Evolutionary conservation across 768 basidiomycete species (phyloP), one percentile per base, ranked within the genome.

Genomic region (Leccinum uliginosum): DNA sequence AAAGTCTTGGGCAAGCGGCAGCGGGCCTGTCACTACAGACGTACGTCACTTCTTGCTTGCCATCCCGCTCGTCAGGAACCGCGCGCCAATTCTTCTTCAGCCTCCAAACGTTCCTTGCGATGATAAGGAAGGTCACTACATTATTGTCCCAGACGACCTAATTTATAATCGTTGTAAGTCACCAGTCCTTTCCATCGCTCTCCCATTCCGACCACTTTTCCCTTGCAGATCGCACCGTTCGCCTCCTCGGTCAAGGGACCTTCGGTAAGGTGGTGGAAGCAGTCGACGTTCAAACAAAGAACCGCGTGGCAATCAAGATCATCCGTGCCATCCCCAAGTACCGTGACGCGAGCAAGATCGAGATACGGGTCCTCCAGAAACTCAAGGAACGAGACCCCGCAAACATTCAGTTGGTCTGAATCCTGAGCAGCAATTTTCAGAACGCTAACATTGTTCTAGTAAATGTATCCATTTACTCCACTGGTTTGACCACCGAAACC

Each of bases 261-360:
- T 99, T 98, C 68, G 97, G 97, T 63, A 99, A 98, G 73, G 97
- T 99, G 29, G 94, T 99, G 49, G 92, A 98, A 72, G 93, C 93
- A 7, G 72, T 89, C 64, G 92, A 97, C 76, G 82, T 83, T 43
- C 80, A 85, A 61, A 87, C 83, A 26, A 83, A 87, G 58, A 79
- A 77, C 63, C 78, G 84, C 66, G 95, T 98, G 30, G 97, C 97
- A 51, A 93, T 99, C 77, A 99, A 99, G 80, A 95, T 99, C 58
- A 99, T 99, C 65, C 86, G 97, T 50, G 93, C 94, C 51, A 96
- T 99, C 51, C 96, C 92, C 51, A 99, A 98, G 75, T 99, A 98
- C 69, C 90, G 97, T 47, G 97, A 99, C 74, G 97, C 97, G 12
- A 94, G 92, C 73, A 96, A 93, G 78, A 98, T 98, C 58, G 97